Evolutionary conservation across 2,329 filamentous ascomycete genomes (phyloP), one percentile per base, ranked within the genome.

Genomic region (Microcera coccophila): DNA sequence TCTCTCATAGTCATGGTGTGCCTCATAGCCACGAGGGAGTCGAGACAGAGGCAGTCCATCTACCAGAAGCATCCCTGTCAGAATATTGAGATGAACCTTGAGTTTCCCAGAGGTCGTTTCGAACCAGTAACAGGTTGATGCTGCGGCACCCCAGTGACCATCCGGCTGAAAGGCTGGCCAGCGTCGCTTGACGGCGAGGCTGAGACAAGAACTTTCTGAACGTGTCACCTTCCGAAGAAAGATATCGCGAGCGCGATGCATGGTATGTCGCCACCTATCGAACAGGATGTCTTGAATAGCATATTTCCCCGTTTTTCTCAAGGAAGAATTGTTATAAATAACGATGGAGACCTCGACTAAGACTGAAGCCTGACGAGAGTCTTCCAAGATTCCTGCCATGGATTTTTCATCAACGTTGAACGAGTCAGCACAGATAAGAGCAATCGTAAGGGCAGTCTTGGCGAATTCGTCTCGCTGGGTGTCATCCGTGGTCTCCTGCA

Each of bases 321-420:
- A 3, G 4, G 17, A 9, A 2, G 35, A 20, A 5, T 40, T 42
- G 19, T 54, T 54, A 20, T 42, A 19, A 3, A 48, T 38, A 4
- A 39, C 26, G 3, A 53, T 45, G 0, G 44, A 54, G 2, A 15
- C n/a, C 15, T 58, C 54, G 4, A 57, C 3, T 0, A 54, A 15
- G 7, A 53, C 38, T 2, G 48, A 52, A 2, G 52, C 45, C 16
- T 50, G 36, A 3, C 45, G 3, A 2, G 47, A n/a, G 3, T 50
- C 35, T 2, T 2, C 5, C 4, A 58, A 19, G 2, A 49, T 39
- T 4, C 26, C 1, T 1, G 9, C 1, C 19, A 58, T 17, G n/a
- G 36, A 28, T 0, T 12, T 10, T 3, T 44, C 31, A 1, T 53
- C 41, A 3, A 50, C 33, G 2, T 57, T 41, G 15, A 53, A 57